Conservation (phyloP, 2,329 filamentous ascomycete genomes). For the Amylocarpus encephaloides region DNA sequence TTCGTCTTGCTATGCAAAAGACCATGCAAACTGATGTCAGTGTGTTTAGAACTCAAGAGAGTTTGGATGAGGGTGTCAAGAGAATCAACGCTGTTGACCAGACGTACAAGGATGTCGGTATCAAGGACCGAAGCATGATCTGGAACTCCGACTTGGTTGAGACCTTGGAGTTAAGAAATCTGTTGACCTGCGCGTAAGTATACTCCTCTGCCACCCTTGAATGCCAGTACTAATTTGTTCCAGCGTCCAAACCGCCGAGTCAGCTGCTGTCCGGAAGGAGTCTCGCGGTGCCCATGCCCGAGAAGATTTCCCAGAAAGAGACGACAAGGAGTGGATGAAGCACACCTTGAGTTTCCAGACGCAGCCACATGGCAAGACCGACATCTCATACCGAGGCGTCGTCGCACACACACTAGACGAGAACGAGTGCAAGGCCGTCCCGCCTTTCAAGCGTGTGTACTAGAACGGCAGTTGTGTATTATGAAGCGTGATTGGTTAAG, state of each 20-base stretch:
- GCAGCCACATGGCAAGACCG: constrained; percentile 78
- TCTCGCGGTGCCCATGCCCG: constrained; percentile 94
- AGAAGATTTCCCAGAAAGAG: constrained; percentile 92
- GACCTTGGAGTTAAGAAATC: constrained; percentile 89
- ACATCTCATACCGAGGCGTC: constrained; percentile 81
- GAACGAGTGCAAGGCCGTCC: constrained; percentile 91
- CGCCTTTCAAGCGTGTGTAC: constrained; percentile 92
- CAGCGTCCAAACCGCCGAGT: constrained; percentile 81
- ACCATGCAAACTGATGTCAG: constrained; percentile 96
- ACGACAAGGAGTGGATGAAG: constrained; percentile 99
- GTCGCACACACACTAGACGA: constrained; percentile 81
- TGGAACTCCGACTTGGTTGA: constrained; percentile 98
- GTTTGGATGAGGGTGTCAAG: constrained; percentile 84
- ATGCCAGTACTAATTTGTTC: constrained; percentile 8
- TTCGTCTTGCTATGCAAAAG: constrained; percentile 93
- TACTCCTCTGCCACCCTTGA: not conserved
- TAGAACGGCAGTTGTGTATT: constrained; percentile 38
- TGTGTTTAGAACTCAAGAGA: constrained; percentile 85
- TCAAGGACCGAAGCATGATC: constrained; percentile 99
- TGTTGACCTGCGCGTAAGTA: constrained; percentile 89
- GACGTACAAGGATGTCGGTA: constrained; percentile 76
- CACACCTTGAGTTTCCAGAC: constrained; percentile 97
- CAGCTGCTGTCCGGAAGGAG: constrained; percentile 92
- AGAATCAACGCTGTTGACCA: constrained; percentile 82
- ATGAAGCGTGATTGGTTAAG: not conserved